These are phyloP conservation scores for Verticillium dahliae DNA, from an alignment of 2,329 filamentous ascomycete species.

Conservation along the genomic window DNA sequence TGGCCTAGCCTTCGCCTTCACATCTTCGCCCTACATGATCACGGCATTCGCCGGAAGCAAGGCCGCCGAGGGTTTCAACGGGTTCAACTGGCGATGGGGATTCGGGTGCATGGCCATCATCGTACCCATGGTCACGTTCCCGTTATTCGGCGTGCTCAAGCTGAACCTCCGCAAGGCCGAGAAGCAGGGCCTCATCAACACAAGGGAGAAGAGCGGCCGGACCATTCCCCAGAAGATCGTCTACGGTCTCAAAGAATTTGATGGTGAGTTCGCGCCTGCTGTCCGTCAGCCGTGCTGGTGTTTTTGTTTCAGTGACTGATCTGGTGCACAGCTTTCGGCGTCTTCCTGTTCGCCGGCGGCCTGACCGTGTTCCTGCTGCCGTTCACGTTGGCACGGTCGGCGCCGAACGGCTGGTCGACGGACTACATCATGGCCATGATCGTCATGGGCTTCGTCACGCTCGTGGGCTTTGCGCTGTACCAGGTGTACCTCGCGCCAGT, in stretches of 20 bases:
- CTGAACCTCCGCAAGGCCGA: constrained; percentile 39
- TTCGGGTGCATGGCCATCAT: constrained; percentile 61
- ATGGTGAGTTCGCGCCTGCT: constrained; percentile 4
- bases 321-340: constrained; percentile 34
- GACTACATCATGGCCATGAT: constrained; percentile 53
- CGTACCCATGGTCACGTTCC: constrained; percentile 38
- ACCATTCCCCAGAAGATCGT: constrained; percentile 8
- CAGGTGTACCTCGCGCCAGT: constrained; percentile 50
- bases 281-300: too few relatives aligned
- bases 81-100: constrained; percentile 34
- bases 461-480: constrained; percentile 49
- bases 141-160: constrained; percentile 26
- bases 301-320: not conserved
- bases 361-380: constrained; percentile 58
- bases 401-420: constrained; percentile 43
- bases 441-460: constrained; percentile 50
- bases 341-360: constrained; percentile 50
- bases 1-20: constrained; percentile 33
- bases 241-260: constrained; percentile 10
- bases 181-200: constrained; percentile 29
- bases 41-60: constrained; percentile 35
- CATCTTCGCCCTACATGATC: constrained; percentile 34
- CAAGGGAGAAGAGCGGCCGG: constrained; percentile 5
- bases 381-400: constrained; percentile 48
- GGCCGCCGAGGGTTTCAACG: constrained; percentile 31